These are phyloP conservation scores for Tylopilus intermedius DNA, from an alignment of 768 basidiomycete genomes.

Conservation along the genomic window DNA sequence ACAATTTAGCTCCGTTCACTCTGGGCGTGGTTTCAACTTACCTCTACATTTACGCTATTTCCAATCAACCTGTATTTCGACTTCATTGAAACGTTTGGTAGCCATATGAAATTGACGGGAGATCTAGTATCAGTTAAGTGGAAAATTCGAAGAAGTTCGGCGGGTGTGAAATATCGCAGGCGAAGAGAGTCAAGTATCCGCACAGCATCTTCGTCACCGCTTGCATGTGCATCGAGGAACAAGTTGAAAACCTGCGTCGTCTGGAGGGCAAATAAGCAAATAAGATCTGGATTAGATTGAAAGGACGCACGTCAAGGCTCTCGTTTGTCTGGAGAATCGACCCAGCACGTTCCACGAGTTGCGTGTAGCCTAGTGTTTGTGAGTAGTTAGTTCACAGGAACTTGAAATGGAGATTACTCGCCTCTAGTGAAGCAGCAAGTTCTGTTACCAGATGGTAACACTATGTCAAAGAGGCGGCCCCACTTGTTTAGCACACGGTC, in stretches of 20 bases:
- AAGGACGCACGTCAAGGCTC: constrained; percentile 48
- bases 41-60: constrained; percentile 77
- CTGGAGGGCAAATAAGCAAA: constrained; percentile 32
- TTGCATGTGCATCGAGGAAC: constrained; percentile 45
- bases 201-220: constrained; percentile 41
- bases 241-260: constrained; percentile 54
- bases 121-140: constrained; percentile 37
- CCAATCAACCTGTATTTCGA: constrained; percentile 74
- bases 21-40: constrained; percentile 23
- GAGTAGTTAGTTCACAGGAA: not conserved
- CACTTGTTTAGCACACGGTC: constrained; percentile 66
- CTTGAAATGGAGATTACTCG: constrained; percentile 17
- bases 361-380: constrained; percentile 60
- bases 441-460: constrained; percentile 53
- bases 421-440: constrained; percentile 83
- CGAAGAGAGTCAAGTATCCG: constrained; percentile 52
- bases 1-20: not conserved
- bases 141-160: constrained; percentile 67
- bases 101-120: constrained; percentile 52
- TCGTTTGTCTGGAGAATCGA: constrained; percentile 74
- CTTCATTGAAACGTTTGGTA: constrained; percentile 52
- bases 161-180: constrained; percentile 72
- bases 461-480: constrained; percentile 79
- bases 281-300: not conserved
- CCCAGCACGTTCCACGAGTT: constrained; percentile 70